Percentiles rank a stretch among this genome's conserved stretches.
Evolutionary conservation across 306 rosid genomes (phyloP).

Genomic region (Hippophae rhamnoides): DNA sequence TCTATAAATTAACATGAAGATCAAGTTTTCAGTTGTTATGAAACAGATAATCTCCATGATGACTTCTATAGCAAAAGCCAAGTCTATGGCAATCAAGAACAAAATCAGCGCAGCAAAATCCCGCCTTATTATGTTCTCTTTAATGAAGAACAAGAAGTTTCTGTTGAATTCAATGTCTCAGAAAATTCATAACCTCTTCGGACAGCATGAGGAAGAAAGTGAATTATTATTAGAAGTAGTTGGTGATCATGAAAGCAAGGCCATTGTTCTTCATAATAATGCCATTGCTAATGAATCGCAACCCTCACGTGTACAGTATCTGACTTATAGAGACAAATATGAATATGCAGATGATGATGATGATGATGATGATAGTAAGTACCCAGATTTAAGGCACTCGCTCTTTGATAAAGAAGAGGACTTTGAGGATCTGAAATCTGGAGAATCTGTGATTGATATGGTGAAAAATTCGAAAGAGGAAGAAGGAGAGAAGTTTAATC

Average conservation of each 20-base stretch:
- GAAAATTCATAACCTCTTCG: constrained; percentile 47
- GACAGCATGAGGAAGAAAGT: constrained; percentile 15
- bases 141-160: constrained; percentile 62
- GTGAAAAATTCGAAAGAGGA: constrained; percentile 66
- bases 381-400: constrained; percentile 67
- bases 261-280: constrained; percentile 33
- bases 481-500: constrained; percentile 62
- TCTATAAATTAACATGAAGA: constrained; percentile 38
- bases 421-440: constrained; percentile 24
- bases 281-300: constrained; percentile 21
- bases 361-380: constrained; percentile 35
- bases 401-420: constrained; percentile 46
- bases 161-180: constrained; percentile 50
- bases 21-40: constrained; percentile 47
- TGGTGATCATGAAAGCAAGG: constrained; percentile 18
- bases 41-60: constrained; percentile 46
- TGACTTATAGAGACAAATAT: constrained; percentile 1
- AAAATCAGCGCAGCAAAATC: constrained; percentile 54
- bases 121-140: constrained; percentile 61
- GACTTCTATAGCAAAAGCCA: constrained; percentile 55
- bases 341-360: not conserved
- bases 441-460: constrained; percentile 63
- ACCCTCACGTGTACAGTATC: not conserved
- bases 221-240: too few species aligned
- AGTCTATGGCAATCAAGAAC: constrained; percentile 48